Evolutionary conservation across 2,329 filamentous ascomycete genomes (phyloP).

Genomic region (Didymella exigua): DNA sequence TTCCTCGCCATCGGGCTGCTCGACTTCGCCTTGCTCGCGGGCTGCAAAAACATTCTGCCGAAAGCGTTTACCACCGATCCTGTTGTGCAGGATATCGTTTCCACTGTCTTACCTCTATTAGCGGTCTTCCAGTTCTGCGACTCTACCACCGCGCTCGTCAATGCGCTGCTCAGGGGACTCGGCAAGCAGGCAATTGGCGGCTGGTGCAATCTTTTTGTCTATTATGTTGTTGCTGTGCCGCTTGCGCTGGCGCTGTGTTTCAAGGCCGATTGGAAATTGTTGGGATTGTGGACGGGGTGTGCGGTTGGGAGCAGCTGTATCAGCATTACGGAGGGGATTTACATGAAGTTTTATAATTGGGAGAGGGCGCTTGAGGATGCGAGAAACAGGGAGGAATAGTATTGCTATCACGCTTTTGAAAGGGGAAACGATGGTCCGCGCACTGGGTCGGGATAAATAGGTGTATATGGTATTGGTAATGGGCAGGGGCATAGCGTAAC

Average conservation of each 20-base stretch:
- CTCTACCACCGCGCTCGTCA: slow-evolving; percentile 44
- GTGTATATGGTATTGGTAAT: background rate
- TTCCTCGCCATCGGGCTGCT: slow-evolving; percentile 46
- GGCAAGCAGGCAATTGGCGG: slow-evolving; percentile 49
- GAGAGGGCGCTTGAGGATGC: slow-evolving; percentile 40
- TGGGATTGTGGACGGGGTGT: slow-evolving; percentile 48
- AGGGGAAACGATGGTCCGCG: too few relatives aligned
- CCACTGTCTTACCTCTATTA: slow-evolving; percentile 43
- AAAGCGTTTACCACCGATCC: slow-evolving; percentile 45
- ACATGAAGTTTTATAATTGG: slow-evolving; percentile 42
- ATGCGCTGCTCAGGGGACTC: slow-evolving; percentile 46
- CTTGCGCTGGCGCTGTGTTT: slow-evolving; percentile 47
- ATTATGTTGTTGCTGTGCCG: slow-evolving; percentile 48
- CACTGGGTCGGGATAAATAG: background rate
- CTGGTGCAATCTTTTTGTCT: slow-evolving; percentile 47
- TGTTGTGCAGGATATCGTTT: slow-evolving; percentile 42
- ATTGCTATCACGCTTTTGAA: background rate
- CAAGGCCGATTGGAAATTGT: slow-evolving; percentile 41
- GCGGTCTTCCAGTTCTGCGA: slow-evolving; percentile 50
- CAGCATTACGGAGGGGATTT: slow-evolving; percentile 41
- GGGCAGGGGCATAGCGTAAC: too few relatives aligned
- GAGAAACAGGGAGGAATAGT: slow-evolving; percentile 35
- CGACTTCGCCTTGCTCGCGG: slow-evolving; percentile 41
- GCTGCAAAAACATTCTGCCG: slow-evolving; percentile 40
- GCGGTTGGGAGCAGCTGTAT: slow-evolving; percentile 43